Evolutionary conservation across 169 alveolate genomes (phyloP).

Genomic region (Cyclospora cayetanensis): DNA sequence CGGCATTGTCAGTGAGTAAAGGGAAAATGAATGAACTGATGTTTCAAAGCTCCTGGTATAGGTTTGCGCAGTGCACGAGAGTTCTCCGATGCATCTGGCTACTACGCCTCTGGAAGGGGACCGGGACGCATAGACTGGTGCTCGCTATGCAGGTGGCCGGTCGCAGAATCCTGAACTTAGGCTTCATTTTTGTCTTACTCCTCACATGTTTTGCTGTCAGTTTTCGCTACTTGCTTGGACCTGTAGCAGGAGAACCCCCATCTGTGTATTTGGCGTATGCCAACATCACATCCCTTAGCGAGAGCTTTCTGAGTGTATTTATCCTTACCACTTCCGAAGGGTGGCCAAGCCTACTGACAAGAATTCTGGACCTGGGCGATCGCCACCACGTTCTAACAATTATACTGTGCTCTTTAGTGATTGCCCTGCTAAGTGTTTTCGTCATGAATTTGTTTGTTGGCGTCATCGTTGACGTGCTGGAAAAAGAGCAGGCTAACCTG

Average conservation of each 20-base stretch:
- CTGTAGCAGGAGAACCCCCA: slow-evolving; percentile 49
- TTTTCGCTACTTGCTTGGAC: slow-evolving; percentile 18
- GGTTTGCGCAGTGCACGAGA: slow-evolving; percentile 45
- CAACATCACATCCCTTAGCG: slow-evolving; percentile 46
- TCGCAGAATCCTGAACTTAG: slow-evolving; percentile 6
- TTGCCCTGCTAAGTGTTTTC: slow-evolving; percentile 52
- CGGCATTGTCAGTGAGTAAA: slow-evolving; percentile 7
- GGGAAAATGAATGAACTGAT: neutral
- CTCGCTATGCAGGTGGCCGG: slow-evolving; percentile 53
- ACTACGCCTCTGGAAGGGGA: slow-evolving; percentile 45
- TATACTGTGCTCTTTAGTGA: slow-evolving; percentile 40
- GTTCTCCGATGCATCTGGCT: slow-evolving; percentile 54
- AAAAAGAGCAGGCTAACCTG: slow-evolving; percentile 55
- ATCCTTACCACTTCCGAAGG: slow-evolving; percentile 69
- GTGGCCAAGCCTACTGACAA: slow-evolving; percentile 65
- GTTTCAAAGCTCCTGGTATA: slow-evolving; percentile 3
- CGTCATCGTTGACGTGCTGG: slow-evolving; percentile 66
- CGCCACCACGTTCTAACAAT: neutral
- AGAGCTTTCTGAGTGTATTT: slow-evolving; percentile 54
- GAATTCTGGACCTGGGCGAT: slow-evolving; percentile 41
- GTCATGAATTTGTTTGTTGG: slow-evolving; percentile 66
- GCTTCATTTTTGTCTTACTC: neutral
- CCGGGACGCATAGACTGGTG: slow-evolving; percentile 44
- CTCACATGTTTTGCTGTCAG: slow-evolving; percentile 7
- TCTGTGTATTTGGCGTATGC: neutral